phyloP scores from a whole-genome alignment of 306 rosid genomes.

The Sesbania bispinosa region DNA sequence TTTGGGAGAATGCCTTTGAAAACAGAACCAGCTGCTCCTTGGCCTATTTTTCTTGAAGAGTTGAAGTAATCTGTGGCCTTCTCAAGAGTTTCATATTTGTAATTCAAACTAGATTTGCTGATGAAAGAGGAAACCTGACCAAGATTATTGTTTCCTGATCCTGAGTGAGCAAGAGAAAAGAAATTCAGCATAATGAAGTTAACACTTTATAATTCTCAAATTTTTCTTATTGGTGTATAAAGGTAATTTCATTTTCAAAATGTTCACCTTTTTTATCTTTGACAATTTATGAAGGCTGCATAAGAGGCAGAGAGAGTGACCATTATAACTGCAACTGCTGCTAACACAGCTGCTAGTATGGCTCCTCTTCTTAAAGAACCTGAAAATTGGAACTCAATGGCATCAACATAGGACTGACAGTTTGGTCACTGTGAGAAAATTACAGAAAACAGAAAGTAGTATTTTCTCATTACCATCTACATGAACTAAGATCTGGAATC shows the following conservation, averaged over 20 bases:
- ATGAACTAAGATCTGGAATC: not conserved
- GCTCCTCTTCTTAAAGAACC: constrained; percentile 45
- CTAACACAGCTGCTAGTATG: constrained; percentile 48
- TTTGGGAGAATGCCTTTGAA: constrained; percentile 70
- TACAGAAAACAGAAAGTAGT: not conserved
- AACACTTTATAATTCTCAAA: not conserved
- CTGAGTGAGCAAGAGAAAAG: constrained; percentile 7
- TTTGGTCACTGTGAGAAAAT: constrained; percentile 13
- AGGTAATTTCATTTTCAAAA: not conserved
- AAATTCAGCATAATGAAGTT: constrained; percentile 4
- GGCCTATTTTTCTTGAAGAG: constrained; percentile 64
- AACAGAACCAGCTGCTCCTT: constrained; percentile 91
- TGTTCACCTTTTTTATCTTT: constrained; percentile 43
- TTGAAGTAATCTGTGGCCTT: constrained; percentile 75
- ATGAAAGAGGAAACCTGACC: constrained; percentile 40
- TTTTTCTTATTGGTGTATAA: not conserved
- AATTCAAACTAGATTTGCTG: constrained; percentile 54
- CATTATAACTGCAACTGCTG: constrained; percentile 52
- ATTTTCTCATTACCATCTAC: not conserved
- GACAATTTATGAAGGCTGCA: constrained; percentile 42
- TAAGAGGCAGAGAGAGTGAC: constrained; percentile 52
- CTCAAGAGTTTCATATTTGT: constrained; percentile 76
- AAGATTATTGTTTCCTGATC: constrained; percentile 31
- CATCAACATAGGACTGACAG: not conserved
- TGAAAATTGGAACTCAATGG: constrained; percentile 22